Conservation (phyloP, 768 basidiomycete genomes). For the Hortiboletus campestris region DNA sequence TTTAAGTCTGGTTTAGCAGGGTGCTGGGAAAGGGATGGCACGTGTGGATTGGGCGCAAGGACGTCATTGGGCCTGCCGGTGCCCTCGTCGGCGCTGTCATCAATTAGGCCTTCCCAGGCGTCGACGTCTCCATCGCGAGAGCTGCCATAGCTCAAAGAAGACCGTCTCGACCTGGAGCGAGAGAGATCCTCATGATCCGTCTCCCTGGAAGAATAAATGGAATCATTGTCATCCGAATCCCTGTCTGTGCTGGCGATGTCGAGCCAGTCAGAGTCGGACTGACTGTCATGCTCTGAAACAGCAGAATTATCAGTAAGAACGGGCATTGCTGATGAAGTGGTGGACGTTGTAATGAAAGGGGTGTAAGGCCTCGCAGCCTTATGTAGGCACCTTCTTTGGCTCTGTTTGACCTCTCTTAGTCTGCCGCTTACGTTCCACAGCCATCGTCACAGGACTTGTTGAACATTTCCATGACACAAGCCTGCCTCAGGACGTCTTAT, state of each 20-base stretch:
- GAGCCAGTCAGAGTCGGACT: conserved; percentile 84
- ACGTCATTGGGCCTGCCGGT: conserved; percentile 18
- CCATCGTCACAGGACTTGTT: conserved; percentile 4
- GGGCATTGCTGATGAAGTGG: conserved; percentile 24
- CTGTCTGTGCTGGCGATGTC: conserved; percentile 65
- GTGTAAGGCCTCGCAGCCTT: conserved; percentile 23
- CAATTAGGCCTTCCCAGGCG: conserved; percentile 76
- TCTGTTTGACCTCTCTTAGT: conserved; percentile 21
- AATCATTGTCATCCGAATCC: conserved; percentile 71
- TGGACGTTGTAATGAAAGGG: conserved; percentile 32
- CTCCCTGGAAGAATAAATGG: conserved; percentile 52
- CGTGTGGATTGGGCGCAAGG: conserved; percentile 22
- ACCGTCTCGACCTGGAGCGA: conserved; percentile 60
- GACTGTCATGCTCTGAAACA: conserved; percentile 61
- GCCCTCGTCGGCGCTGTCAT: conserved; percentile 56
- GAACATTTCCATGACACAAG: no score
- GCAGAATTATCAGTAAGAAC: conserved; percentile 39
- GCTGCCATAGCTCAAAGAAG: conserved; percentile 67
- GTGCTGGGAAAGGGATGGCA: conserved; percentile 17
- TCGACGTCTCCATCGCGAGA: conserved; percentile 69
- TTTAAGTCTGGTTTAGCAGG: conserved; percentile 27
- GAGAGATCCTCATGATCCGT: conserved; percentile 59
- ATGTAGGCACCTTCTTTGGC: conserved; percentile 29
- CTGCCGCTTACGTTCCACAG: neutral
- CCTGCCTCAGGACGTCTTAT: conserved; percentile 47